Percentiles rank a stretch among this genome's conserved stretches.
Evolutionary conservation across 2,329 filamentous ascomycete species (phyloP).

Genomic region (Ilyonectria sp.): DNA sequence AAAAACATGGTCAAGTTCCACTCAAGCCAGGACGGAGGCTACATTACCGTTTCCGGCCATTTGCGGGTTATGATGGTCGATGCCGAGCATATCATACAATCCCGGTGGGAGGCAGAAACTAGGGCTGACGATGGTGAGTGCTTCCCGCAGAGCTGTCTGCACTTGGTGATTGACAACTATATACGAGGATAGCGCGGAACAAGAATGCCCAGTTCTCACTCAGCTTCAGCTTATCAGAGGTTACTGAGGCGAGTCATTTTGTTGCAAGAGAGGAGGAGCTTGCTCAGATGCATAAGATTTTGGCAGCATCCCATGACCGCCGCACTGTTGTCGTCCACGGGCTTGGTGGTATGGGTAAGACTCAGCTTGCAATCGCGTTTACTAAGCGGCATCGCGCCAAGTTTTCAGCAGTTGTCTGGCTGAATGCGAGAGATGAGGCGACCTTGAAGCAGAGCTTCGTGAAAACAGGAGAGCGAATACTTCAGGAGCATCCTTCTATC

Average conservation of each 20-base stretch:
- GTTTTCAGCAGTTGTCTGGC: conserved; percentile 60
- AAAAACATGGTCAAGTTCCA: conserved; percentile 14
- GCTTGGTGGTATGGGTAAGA: conserved; percentile 62
- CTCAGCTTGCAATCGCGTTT: conserved; percentile 58
- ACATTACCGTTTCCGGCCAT: conserved; percentile 2
- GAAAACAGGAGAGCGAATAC: neutral
- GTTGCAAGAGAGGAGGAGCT: conserved; percentile 38
- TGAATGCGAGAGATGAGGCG: conserved; percentile 56
- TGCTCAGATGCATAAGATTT: conserved; percentile 28
- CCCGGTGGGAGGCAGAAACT: conserved; percentile 17
- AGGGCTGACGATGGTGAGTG: conserved; percentile 4
- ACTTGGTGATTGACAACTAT: no score
- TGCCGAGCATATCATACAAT: neutral
- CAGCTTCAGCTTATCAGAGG: conserved; percentile 14
- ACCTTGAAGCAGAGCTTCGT: conserved; percentile 47
- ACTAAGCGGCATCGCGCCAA: conserved; percentile 50
- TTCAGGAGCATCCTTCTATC: neutral
- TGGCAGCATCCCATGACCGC: conserved; percentile 26
- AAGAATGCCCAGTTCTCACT: neutral
- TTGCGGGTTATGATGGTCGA: conserved; percentile 6
- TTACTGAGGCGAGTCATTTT: conserved; percentile 27
- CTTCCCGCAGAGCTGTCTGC: no score
- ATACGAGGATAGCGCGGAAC: no score
- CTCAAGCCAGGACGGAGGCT: conserved; percentile 9
- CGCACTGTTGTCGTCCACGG: conserved; percentile 54